These are phyloP conservation scores for Termitomyces sp. DNA, from an alignment of 768 basidiomycete species.

Conservation along the genomic window DNA sequence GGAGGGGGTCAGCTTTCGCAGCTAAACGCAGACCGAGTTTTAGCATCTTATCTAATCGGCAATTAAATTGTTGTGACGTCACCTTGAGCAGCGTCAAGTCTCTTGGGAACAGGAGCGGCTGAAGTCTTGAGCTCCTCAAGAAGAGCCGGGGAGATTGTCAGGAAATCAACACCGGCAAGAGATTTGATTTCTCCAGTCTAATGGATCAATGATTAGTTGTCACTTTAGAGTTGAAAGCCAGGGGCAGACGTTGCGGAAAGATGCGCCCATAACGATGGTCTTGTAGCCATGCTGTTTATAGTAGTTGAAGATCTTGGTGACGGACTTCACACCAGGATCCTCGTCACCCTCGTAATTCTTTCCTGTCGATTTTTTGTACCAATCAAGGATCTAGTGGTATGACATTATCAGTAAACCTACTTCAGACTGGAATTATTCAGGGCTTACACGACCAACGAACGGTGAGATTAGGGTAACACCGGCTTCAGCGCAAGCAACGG, in stretches of 20 bases:
- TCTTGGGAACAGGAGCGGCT: slow-evolving; percentile 72
- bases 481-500: slow-evolving; percentile 98
- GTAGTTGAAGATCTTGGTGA: slow-evolving; percentile 97
- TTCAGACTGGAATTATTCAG: slow-evolving; percentile 8
- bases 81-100: slow-evolving; percentile 66
- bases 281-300: slow-evolving; percentile 99
- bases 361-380: slow-evolving; percentile 93
- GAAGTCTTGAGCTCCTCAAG: slow-evolving; percentile 92
- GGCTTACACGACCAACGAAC: slow-evolving; percentile 92
- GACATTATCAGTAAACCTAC: slow-evolving; percentile 7
- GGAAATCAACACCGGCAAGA: slow-evolving; percentile 94
- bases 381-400: slow-evolving; percentile 81
- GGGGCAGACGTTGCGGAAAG: slow-evolving; percentile 88
- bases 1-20: slow-evolving; percentile 51
- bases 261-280: slow-evolving; percentile 99
- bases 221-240: neutral
- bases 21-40: slow-evolving; percentile 24
- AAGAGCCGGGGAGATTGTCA: slow-evolving; percentile 88
- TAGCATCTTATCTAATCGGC: neutral
- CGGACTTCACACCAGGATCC: slow-evolving; percentile 94
- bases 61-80: slow-evolving; percentile 19
- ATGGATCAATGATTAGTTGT: slow-evolving; percentile 1
- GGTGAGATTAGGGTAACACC: slow-evolving; percentile 98
- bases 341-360: slow-evolving; percentile 85
- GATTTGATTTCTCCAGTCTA: slow-evolving; percentile 90